A percentile compares a stretch with the other conserved stretches of the same genome.
phyloP scores from a whole-genome alignment of 148 eudicot species.

The Vaccinium corymbosum region DNA sequence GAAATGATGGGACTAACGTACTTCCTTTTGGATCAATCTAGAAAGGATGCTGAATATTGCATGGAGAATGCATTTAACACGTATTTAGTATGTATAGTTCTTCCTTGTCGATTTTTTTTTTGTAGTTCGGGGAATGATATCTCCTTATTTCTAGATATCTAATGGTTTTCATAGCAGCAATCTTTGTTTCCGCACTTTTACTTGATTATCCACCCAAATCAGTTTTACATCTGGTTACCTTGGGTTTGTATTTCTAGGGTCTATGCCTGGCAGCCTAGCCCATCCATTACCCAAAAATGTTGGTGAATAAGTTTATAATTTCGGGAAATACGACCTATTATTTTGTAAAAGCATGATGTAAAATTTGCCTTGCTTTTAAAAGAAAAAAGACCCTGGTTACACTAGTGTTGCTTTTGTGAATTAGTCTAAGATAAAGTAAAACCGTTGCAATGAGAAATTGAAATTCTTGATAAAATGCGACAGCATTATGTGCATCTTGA shows the following conservation, averaged over 20 bases:
- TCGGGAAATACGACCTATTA: not conserved
- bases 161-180: not conserved
- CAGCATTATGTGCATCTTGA: not conserved
- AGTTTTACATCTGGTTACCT: not conserved
- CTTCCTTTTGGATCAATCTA: constrained; percentile 84
- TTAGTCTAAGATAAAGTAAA: not conserved
- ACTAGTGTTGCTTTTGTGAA: not conserved
- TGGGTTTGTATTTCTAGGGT: not conserved
- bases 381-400: not conserved
- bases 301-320: not conserved
- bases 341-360: not conserved
- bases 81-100: constrained; percentile 53
- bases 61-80: constrained; percentile 92
- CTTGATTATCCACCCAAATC: not conserved
- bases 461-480: not conserved
- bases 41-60: constrained; percentile 93
- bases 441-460: not conserved
- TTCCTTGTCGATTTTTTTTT: constrained; percentile 10
- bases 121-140: not conserved
- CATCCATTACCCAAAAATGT: not conserved
- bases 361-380: not conserved
- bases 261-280: not conserved
- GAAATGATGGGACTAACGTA: constrained; percentile 95
- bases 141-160: not conserved
- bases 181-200: not conserved